phyloP scores from a whole-genome alignment of 768 basidiomycete genomes.

The Amanita pseudoporphyria region DNA sequence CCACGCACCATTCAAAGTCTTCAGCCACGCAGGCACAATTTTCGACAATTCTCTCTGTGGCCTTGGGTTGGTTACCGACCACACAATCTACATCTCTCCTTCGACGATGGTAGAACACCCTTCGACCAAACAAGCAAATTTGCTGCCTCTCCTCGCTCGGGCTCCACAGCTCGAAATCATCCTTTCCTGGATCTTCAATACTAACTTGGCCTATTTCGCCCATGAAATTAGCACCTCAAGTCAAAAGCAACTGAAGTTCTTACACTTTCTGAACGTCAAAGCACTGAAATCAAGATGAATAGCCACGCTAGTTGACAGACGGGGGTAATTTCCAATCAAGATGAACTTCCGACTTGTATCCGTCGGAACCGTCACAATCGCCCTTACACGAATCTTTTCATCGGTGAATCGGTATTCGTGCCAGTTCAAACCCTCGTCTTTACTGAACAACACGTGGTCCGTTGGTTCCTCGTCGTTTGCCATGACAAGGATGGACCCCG shows the following conservation, averaged over 20 bases:
- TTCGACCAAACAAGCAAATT: constrained; percentile 84
- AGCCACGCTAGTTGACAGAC: constrained; percentile 42
- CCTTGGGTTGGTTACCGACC: constrained; percentile 62
- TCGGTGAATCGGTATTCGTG: constrained; percentile 75
- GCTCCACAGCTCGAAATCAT: constrained; percentile 98
- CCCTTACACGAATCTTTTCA: constrained; percentile 61
- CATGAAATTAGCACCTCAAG: constrained; percentile 1
- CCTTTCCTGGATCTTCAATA: constrained; percentile 61
- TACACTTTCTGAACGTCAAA: constrained; percentile 70
- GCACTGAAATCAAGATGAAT: constrained; percentile 86
- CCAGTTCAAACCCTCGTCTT: constrained; percentile 85
- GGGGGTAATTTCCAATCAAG: constrained; percentile 58
- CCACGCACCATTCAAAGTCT: constrained; percentile 90
- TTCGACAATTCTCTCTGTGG: constrained; percentile 39
- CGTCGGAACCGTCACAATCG: constrained; percentile 79
- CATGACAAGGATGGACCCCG: constrained; percentile 87
- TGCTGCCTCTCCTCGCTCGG: constrained; percentile 87
- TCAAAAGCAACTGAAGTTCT: constrained; percentile 18
- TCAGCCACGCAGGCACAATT: constrained; percentile 64
- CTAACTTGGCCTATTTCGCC: constrained; percentile 50
- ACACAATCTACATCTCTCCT: constrained; percentile 72
- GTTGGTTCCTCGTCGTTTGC: constrained; percentile 94
- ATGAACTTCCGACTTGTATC: constrained; percentile 92
- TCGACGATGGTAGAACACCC: constrained; percentile 89
- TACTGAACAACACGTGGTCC: constrained; percentile 82